Evolutionary conservation across 2,329 filamentous ascomycete species (phyloP).

Genomic region (Aspergillus fischeri): DNA sequence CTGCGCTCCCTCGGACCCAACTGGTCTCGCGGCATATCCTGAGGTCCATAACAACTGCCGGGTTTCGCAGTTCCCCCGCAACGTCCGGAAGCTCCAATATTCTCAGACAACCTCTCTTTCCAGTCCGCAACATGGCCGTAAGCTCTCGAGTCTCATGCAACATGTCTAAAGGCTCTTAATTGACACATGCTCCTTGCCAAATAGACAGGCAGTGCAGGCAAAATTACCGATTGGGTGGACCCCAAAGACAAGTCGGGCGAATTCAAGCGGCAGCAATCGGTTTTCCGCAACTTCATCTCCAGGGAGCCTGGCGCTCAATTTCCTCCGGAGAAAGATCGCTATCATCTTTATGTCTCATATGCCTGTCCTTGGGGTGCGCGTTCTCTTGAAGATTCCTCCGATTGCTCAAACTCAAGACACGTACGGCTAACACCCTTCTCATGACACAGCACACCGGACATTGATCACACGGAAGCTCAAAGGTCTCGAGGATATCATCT

Average conservation of each 20-base stretch:
- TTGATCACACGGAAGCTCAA: conserved; percentile 87
- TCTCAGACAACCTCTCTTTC: conserved; percentile 15
- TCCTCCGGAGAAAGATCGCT: conserved; percentile 80
- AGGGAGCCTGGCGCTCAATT: conserved; percentile 68
- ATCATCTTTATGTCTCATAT: conserved; percentile 93
- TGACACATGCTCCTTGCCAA: not conserved
- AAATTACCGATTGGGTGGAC: conserved; percentile 81
- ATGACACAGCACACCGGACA: conserved; percentile 66
- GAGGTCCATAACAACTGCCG: conserved; percentile 10
- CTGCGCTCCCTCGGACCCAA: conserved; percentile 17
- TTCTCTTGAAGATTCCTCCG: not conserved
- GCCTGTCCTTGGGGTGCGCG: conserved; percentile 77
- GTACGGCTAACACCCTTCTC: conserved; percentile 14
- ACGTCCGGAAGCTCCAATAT: conserved; percentile 15
- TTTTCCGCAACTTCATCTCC: conserved; percentile 78
- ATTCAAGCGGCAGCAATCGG: conserved; percentile 83
- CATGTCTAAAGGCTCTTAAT: not conserved
- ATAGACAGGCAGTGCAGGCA: conserved; percentile 32
- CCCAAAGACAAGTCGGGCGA: conserved; percentile 76
- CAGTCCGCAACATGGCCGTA: conserved; percentile 33
- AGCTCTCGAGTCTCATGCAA: conserved; percentile 2
- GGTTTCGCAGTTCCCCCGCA: conserved; percentile 6
- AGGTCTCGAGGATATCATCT: conserved; percentile 80
- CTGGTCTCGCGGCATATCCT: conserved; percentile 18
- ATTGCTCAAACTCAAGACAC: not conserved